A percentile compares a stretch with the other conserved stretches of the same genome.
These are phyloP conservation scores for Candida glucosophila DNA, from an alignment of 1,139 yeast species.

Conservation along the genomic window DNA sequence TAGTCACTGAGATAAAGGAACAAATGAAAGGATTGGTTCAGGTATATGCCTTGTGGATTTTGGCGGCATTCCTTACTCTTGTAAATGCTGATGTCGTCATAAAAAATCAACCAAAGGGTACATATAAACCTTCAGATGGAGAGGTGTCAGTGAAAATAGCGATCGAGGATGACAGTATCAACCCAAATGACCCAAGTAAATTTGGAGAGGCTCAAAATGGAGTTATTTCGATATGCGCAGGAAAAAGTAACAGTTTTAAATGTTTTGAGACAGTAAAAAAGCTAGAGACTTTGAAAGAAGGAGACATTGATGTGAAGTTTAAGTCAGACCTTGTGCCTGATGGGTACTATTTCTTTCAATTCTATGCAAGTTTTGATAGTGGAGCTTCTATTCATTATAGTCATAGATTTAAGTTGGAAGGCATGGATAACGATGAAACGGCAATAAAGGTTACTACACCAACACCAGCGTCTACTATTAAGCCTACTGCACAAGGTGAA, in stretches of 20 bases:
- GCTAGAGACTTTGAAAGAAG: slow-evolving; percentile 4
- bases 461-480: slow-evolving; percentile 14
- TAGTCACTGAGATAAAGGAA: too few species aligned
- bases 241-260: slow-evolving; percentile 42
- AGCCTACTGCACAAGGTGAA: slow-evolving; percentile 13
- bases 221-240: slow-evolving; percentile 61
- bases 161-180: too few species aligned
- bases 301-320: slow-evolving; percentile 32
- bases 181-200: too few species aligned
- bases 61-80: too few species aligned
- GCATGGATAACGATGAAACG: slow-evolving; percentile 53
- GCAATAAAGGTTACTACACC: slow-evolving; percentile 25
- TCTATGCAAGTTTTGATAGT: slow-evolving; percentile 34
- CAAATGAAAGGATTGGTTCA: too few species aligned
- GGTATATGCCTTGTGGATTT: too few species aligned
- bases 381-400: slow-evolving; percentile 57
- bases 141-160: too few species aligned
- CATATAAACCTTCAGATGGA: too few species aligned
- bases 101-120: too few species aligned
- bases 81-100: too few species aligned
- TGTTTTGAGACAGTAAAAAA: slow-evolving; percentile 25
- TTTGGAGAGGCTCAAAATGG: too few species aligned
- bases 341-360: slow-evolving; percentile 68
- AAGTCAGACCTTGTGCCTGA: slow-evolving; percentile 38
- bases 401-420: slow-evolving; percentile 53